phyloP scores from a whole-genome alignment of 306 rosid genomes.

The Cicer yamashitae region DNA sequence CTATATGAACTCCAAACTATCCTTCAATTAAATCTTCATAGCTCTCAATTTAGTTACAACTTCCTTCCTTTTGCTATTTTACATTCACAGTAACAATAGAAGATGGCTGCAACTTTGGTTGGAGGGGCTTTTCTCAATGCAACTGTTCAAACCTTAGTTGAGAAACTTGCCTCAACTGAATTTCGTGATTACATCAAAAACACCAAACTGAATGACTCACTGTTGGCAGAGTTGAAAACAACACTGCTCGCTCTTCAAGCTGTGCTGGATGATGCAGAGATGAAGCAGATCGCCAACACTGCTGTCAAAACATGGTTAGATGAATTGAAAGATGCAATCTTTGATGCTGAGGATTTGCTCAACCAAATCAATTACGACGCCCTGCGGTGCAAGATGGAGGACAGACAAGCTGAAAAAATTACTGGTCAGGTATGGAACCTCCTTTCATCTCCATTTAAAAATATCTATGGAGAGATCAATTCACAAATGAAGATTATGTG shows the following conservation, averaged over 20 bases:
- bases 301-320: slow-evolving; percentile 36
- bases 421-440: slow-evolving; percentile 50
- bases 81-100: background rate
- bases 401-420: background rate
- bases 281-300: background rate
- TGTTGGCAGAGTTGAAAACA: background rate
- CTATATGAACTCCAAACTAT: too few species aligned
- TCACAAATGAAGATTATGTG: slow-evolving; percentile 33
- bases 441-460: slow-evolving; percentile 40
- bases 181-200: slow-evolving; percentile 3
- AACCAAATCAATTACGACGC: background rate
- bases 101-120: slow-evolving; percentile 26
- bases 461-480: slow-evolving; percentile 43
- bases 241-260: background rate
- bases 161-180: background rate
- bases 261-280: slow-evolving; percentile 28
- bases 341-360: slow-evolving; percentile 10
- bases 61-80: too few species aligned
- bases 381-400: background rate
- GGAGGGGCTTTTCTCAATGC: slow-evolving; percentile 25
- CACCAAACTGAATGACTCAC: background rate
- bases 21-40: too few species aligned
- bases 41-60: too few species aligned
- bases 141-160: background rate
- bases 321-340: slow-evolving; percentile 9